Evolutionary conservation across 1,284 basidiomycete species (phyloP).

Genomic region (Papiliotrema fonsecae): DNA sequence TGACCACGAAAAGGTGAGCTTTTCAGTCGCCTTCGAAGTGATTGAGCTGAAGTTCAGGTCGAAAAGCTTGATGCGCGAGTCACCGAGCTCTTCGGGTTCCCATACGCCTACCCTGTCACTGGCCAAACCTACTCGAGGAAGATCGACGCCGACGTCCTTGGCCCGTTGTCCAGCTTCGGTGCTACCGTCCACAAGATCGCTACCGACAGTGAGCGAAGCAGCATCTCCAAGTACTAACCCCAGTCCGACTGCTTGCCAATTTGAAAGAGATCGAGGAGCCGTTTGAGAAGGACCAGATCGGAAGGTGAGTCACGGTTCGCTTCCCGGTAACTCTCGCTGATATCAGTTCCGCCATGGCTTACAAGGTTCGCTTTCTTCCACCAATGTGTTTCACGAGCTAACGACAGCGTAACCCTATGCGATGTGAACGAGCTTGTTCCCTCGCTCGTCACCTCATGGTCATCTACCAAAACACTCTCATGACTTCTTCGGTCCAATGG

Average conservation of each 20-base stretch:
- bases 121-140: conserved; percentile 99
- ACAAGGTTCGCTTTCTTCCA: conserved; percentile 58
- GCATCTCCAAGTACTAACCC: background rate
- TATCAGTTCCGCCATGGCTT: conserved; percentile 88
- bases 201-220: conserved; percentile 61
- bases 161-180: conserved; percentile 82
- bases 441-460: conserved; percentile 89
- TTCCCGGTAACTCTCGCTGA: background rate
- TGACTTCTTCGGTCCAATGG: conserved; percentile 91
- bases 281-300: conserved; percentile 98
- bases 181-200: conserved; percentile 98
- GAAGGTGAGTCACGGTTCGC: conserved; percentile 43
- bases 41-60: conserved; percentile 55
- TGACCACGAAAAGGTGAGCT: conserved; percentile 75
- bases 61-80: conserved; percentile 84
- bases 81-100: conserved; percentile 85
- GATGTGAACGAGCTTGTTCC: conserved; percentile 93
- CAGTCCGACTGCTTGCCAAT: conserved; percentile 77
- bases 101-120: conserved; percentile 93
- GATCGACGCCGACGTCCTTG: conserved; percentile 90
- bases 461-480: conserved; percentile 85
- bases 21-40: background rate
- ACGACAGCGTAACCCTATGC: conserved; percentile 84
- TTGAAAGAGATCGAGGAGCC: conserved; percentile 99
- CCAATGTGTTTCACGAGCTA: background rate